These are phyloP conservation scores for Lagenidium giganteum DNA, from an alignment of 352 stramenopile genomes.

Conservation along the genomic window DNA sequence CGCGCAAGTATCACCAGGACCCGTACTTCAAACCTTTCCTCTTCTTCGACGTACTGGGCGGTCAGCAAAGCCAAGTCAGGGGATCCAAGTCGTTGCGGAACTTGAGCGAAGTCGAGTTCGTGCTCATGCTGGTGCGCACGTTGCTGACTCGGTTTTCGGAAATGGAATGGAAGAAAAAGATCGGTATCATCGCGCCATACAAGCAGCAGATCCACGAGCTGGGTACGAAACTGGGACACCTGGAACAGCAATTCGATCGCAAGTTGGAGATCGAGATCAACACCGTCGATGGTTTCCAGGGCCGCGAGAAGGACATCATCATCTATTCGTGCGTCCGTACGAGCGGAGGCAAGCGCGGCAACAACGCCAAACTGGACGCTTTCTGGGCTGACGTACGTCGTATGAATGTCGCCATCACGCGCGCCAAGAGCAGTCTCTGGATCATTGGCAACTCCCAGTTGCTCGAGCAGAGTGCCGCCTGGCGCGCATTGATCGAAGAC, in stretches of 20 bases:
- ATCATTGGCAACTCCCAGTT: slow-evolving; percentile 75
- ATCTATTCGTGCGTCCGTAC: slow-evolving; percentile 97
- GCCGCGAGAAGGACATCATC: slow-evolving; percentile 97
- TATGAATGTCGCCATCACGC: slow-evolving; percentile 99
- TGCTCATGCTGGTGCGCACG: slow-evolving; percentile 88
- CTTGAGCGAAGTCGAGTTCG: slow-evolving; percentile 71
- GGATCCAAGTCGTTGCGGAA: slow-evolving; percentile 77
- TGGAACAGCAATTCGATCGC: slow-evolving; percentile 40
- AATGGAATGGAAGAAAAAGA: slow-evolving; percentile 82
- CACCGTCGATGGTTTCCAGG: slow-evolving; percentile 97
- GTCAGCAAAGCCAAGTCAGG: slow-evolving; percentile 60
- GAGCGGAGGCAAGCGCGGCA: slow-evolving; percentile 78
- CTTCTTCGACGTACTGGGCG: slow-evolving; percentile 60
- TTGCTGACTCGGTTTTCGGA: slow-evolving; percentile 73
- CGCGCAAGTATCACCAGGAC: slow-evolving; percentile 54
- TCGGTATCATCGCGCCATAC: slow-evolving; percentile 98
- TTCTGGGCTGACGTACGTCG: slow-evolving; percentile 97
- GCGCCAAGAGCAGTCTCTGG: slow-evolving; percentile 94
- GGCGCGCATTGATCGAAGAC: slow-evolving; percentile 61
- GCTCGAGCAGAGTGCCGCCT: slow-evolving; percentile 61
- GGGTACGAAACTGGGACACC: slow-evolving; percentile 58
- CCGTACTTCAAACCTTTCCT: slow-evolving; percentile 45
- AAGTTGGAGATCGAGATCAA: slow-evolving; percentile 80
- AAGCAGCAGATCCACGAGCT: slow-evolving; percentile 96
- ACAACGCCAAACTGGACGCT: slow-evolving; percentile 30